phyloP scores from a whole-genome alignment of 2,329 filamentous ascomycete genomes.

The Paraphaeosphaeria sporulosa region DNA sequence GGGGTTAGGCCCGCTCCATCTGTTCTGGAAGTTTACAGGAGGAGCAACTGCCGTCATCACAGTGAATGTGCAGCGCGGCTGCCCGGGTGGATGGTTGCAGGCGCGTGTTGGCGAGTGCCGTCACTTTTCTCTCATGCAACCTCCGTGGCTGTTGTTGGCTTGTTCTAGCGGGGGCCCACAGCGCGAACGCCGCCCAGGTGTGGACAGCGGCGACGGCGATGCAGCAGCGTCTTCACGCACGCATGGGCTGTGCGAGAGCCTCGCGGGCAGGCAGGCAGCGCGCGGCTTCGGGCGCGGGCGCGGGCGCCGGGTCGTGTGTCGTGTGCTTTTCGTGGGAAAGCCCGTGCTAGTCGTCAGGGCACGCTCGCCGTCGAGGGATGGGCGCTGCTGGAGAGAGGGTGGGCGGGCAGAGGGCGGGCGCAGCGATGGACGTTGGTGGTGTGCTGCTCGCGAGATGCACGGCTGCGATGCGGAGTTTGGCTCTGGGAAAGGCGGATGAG shows the following conservation, averaged over 20 bases:
- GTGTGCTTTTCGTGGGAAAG: constrained; percentile 45
- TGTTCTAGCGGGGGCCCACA: constrained; percentile 38
- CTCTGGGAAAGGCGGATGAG: constrained; percentile 32
- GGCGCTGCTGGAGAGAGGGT: constrained; percentile 7
- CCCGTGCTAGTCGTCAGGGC: constrained; percentile 36
- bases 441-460: constrained; percentile 28
- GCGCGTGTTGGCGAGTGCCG: constrained; percentile 26
- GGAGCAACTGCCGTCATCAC: constrained; percentile 72
- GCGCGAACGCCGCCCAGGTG: constrained; percentile 30
- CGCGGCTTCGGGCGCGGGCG: not conserved
- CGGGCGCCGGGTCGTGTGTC: constrained; percentile 36
- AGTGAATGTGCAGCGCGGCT: constrained; percentile 32
- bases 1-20: constrained; percentile 68
- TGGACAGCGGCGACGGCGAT: constrained; percentile 25
- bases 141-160: constrained; percentile 27
- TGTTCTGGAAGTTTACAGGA: constrained; percentile 69
- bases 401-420: constrained; percentile 19
- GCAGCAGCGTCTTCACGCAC: constrained; percentile 25
- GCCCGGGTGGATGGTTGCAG: constrained; percentile 26
- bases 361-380: constrained; percentile 13
- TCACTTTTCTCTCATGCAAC: constrained; percentile 35
- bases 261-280: constrained; percentile 23
- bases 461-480: constrained; percentile 32
- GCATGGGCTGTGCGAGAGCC: constrained; percentile 34
- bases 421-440: constrained; percentile 23